Percentiles rank a stretch among this genome's conserved stretches.
Evolutionary conservation across 208 protist genomes (phyloP).

Genomic region (Crithidia acanthocephali): DNA sequence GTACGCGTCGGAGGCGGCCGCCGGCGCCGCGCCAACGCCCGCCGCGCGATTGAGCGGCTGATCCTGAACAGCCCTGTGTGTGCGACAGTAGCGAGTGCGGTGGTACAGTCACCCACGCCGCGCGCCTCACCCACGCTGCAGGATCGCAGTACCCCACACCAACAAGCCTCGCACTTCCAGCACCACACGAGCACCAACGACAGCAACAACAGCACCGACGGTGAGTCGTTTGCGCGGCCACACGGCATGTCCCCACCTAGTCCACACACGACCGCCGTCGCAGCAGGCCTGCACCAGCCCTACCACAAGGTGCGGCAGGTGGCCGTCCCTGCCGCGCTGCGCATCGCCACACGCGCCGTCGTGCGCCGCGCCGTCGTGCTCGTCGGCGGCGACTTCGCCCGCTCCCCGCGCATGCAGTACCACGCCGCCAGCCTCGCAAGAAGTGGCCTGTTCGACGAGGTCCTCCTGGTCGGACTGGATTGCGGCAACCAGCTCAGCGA

Average conservation of each 20-base stretch:
- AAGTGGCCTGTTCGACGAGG: constrained; percentile 75
- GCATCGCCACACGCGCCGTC: constrained; percentile 51
- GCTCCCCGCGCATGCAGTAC: constrained; percentile 93
- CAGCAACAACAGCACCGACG: not conserved
- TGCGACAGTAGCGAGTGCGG: constrained; percentile 8
- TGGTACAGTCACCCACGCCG: constrained; percentile 12
- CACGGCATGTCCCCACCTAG: not conserved
- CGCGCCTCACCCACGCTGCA: not conserved
- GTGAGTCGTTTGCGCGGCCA: not conserved
- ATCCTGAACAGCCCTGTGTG: constrained; percentile 33
- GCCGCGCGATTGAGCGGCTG: constrained; percentile 45
- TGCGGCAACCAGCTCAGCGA: constrained; percentile 79
- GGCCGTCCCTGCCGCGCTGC: constrained; percentile 38
- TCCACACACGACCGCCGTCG: too few relatives aligned
- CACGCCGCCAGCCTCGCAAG: constrained; percentile 78
- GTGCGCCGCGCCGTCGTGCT: constrained; percentile 78
- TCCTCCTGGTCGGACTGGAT: constrained; percentile 78
- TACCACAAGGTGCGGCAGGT: constrained; percentile 27
- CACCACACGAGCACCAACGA: not conserved
- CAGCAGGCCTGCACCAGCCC: not conserved
- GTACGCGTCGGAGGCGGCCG: constrained; percentile 60
- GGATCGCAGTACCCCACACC: too few relatives aligned
- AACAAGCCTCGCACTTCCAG: too few relatives aligned
- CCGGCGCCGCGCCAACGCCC: constrained; percentile 44
- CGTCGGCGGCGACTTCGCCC: constrained; percentile 90